Evolutionary conservation across 306 rosid species (phyloP), one percentile per base, ranked within the genome.

Genomic region (Ormosia semicastrata): DNA sequence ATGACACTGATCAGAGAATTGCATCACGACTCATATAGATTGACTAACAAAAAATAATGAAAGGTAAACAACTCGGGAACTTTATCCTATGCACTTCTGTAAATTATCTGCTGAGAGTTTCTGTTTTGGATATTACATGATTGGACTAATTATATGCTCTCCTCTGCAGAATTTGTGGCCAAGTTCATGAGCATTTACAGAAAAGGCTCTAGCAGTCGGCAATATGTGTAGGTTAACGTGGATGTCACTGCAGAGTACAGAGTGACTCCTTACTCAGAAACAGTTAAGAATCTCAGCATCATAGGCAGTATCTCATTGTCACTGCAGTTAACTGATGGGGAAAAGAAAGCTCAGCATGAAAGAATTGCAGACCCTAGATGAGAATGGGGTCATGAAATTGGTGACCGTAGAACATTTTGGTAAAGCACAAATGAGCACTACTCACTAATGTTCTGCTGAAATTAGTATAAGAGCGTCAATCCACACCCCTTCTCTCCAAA

Each of bases 141-240:
- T n/a, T n/a, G n/a, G 60, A 65, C 54, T 47, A 29, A 49, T 54
- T n/a, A n/a, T n/a, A 33, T 8, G 63, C 34, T 62, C 29, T 75
- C 68, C 3, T 70, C 34, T 82, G 87, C 99, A 93, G 99, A 95
- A 86, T 95, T 93, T 84, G 88, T 91, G 72, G 95, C 91, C 53
- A 95, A 95, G 84, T 95, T 95, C 93, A 90, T 91, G 94, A 84
- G 98, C 90, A 86, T 90, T 62, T 87, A 81, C 88, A 84, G 94
- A 72, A 95, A 87, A 86, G 75, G 89, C 86, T 84, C 85, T 8
- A 78, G 76, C 81, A 83, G 50, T 41, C 81, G 77, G n/a, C 90
- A 84, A 60, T 39, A 50, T 58, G 84, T 70, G 44, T 89, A 88
- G 90, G 50, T 15, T 39, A 46, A 70, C 70, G 75, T 75, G 85